phyloP scores from a whole-genome alignment of 1,139 yeast species.

The Yamadazyma oceani region DNA sequence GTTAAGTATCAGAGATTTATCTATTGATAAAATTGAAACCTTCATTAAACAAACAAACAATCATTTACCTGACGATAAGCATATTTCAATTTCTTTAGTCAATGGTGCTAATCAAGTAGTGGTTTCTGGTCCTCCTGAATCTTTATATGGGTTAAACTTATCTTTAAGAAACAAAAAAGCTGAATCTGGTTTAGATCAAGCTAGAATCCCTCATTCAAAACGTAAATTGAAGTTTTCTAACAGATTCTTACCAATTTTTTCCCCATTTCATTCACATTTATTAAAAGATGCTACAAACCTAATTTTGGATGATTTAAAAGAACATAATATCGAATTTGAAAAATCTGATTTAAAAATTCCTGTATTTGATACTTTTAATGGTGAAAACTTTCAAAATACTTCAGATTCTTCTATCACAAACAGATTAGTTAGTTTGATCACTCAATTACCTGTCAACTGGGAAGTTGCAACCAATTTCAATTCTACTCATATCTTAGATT shows the following conservation, averaged over 20 bases:
- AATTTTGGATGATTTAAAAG: constrained; percentile 63
- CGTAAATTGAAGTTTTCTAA: constrained; percentile 91
- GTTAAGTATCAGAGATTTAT: constrained; percentile 89
- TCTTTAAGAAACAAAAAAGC: constrained; percentile 93
- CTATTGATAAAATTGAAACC: constrained; percentile 72
- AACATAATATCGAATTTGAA: constrained; percentile 54
- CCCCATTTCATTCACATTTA: constrained; percentile 95
- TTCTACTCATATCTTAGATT: constrained; percentile 88
- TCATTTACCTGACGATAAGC: constrained; percentile 90
- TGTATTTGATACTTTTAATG: constrained; percentile 87
- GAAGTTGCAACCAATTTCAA: constrained; percentile 79
- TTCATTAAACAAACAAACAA: constrained; percentile 85
- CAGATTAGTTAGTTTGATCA: constrained; percentile 75
- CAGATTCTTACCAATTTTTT: constrained; percentile 90
- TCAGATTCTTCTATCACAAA: constrained; percentile 50
- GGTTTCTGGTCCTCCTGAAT: constrained; percentile 97
- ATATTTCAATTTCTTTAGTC: constrained; percentile 83
- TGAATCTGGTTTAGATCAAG: constrained; percentile 90
- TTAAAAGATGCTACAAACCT: constrained; percentile 68
- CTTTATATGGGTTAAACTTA: constrained; percentile 93
- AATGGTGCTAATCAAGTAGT: constrained; percentile 97
- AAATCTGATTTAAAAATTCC: constrained; percentile 69
- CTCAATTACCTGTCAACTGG: constrained; percentile 92
- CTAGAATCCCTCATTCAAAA: constrained; percentile 89
- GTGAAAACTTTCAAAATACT: constrained; percentile 66